phyloP scores from a whole-genome alignment of 495 filamentous ascomycete species.

The Aspergillus carlsbadensis region DNA sequence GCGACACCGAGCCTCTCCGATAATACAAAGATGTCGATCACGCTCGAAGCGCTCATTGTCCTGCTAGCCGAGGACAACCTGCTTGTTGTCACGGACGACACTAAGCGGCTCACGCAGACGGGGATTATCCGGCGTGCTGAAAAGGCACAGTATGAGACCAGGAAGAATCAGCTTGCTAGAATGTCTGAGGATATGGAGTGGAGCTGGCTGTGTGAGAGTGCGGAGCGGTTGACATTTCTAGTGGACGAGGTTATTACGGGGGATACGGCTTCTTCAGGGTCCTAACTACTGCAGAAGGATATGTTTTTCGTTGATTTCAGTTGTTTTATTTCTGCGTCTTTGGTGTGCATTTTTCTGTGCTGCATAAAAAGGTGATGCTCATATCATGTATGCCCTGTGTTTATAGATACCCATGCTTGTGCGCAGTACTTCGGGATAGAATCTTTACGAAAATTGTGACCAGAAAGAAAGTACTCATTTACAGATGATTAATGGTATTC shows the following conservation, averaged over 20 bases:
- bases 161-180: constrained; percentile 26
- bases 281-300: neutral
- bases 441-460: neutral
- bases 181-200: constrained; percentile 38
- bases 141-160: constrained; percentile 48
- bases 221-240: constrained; percentile 37
- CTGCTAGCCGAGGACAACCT: constrained; percentile 46
- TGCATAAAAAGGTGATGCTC: no score
- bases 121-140: constrained; percentile 65
- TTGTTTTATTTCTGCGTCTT: neutral
- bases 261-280: neutral
- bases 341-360: no score
- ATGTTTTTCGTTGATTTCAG: neutral
- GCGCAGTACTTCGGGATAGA: neutral
- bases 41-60: constrained; percentile 70
- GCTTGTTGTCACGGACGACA: constrained; percentile 40
- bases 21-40: constrained; percentile 77
- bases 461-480: no score
- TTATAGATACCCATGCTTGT: neutral
- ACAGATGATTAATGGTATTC: neutral
- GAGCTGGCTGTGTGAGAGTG: constrained; percentile 43
- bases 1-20: constrained; percentile 60
- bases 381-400: neutral
- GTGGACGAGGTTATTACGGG: constrained; percentile 27
- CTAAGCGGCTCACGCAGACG: constrained; percentile 54